A percentile compares a stretch with the other conserved stretches of the same genome.
Conservation (phyloP, 257 asterid genomes). For the Nicotiana obtusifolia region DNA sequence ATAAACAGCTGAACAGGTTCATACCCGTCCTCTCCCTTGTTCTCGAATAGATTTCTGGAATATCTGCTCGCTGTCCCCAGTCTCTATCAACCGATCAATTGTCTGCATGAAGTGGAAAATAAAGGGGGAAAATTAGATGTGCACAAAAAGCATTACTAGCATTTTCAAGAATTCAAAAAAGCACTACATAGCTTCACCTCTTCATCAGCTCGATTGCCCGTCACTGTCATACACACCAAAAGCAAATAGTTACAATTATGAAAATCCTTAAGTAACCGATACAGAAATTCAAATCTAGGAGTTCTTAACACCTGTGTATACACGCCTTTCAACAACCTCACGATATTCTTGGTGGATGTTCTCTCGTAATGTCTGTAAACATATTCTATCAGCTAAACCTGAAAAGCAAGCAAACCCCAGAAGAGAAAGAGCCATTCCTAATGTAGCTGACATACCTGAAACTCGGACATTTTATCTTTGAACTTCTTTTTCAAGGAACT, state of each 20-base stretch:
- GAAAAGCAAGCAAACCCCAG: neutral
- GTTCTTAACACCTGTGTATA: conserved; percentile 64
- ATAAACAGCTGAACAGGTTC: neutral
- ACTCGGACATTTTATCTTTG: conserved; percentile 86
- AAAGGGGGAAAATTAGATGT: conserved; percentile 11
- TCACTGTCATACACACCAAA: conserved; percentile 39
- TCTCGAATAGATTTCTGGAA: conserved; percentile 88
- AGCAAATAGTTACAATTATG: neutral
- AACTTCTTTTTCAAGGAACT: conserved; percentile 88
- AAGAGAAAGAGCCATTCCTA: conserved; percentile 1
- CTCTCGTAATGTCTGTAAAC: conserved; percentile 74
- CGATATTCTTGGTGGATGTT: conserved; percentile 92
- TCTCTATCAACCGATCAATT: conserved; percentile 81
- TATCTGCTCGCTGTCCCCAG: conserved; percentile 93
- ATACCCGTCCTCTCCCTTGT: conserved; percentile 97
- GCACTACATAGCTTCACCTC: conserved; percentile 41
- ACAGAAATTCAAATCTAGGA: conserved; percentile 8
- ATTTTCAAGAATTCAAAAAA: conserved; percentile 5
- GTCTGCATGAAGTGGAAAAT: conserved; percentile 42
- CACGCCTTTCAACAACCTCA: conserved; percentile 95
- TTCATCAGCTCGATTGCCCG: conserved; percentile 85
- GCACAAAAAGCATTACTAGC: neutral
- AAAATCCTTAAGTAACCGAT: neutral
- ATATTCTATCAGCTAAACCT: conserved; percentile 1
- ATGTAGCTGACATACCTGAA: conserved; percentile 56